Base-by-base conservation (phyloP, 2,329 filamentous ascomycete species). In the Colletotrichum salicis region DNA sequence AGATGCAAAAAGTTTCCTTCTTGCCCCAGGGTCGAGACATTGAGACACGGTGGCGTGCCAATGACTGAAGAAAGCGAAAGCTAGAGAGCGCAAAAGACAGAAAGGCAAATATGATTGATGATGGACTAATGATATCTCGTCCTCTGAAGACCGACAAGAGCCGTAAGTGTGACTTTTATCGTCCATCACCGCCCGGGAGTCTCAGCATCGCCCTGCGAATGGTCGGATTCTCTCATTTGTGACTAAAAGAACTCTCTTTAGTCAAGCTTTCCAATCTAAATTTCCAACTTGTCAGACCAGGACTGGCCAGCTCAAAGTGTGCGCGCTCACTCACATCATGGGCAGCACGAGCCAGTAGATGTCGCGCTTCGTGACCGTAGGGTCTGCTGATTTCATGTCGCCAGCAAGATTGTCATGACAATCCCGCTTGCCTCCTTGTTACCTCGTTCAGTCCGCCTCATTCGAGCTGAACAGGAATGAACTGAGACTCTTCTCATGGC, bases 31-130 rank as follows among this genome's bases (percentile, higher is more conserved):
- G 52, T 55, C 37, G 19, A 19, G 37, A 41, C 48, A 29, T 15
- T 51, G 41, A 41, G 31, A 52, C 41, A 51, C 60, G 45, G 24
- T 48, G 33, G 33, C 27, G 31, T 54, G 61, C 48, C 22, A 48
- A 55, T 29, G 52, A 29, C 22, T 29, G 45, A 35, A 64, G 61
- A 55, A 54, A n/a, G 41, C 41, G 6, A 48, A 55, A 29, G 31
- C 41, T 15, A 48, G 51, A 29, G 29, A 11, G 41, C 15, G 45
- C 8, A 15, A 24, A 41, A 37, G 13, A 55, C 22, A 13, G 27
- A 29, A 29, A 41, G 35, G 8, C 29, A 41, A 64, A 68, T 64
- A 7, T 71, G 69, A 71, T 13, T 71, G 69, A 71, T 68, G 69
- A 71, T 68, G 69, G 58, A 48, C 69, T 63, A 68, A 71, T 68